phyloP scores from a whole-genome alignment of 1,284 basidiomycete species.

The Cystobasidium slooffiae region DNA sequence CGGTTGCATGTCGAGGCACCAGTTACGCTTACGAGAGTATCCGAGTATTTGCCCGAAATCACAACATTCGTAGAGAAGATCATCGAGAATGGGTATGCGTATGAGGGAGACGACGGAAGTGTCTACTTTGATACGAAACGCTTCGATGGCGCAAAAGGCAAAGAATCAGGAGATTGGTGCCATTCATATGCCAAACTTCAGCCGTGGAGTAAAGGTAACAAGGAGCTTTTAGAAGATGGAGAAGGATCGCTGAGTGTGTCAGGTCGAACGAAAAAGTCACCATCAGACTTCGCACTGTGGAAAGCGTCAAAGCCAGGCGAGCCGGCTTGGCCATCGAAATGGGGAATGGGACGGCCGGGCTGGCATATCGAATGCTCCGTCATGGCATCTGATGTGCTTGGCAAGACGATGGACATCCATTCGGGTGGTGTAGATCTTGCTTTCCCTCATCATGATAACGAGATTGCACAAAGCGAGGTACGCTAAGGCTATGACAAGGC shows the following conservation, averaged over 20 bases:
- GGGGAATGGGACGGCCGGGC: conserved; percentile 95
- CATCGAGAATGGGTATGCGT: conserved; percentile 86
- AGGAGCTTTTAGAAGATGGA: conserved; percentile 85
- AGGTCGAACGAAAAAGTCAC: conserved; percentile 62
- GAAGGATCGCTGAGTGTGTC: conserved; percentile 74
- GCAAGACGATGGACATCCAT: conserved; percentile 95
- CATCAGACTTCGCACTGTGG: conserved; percentile 94
- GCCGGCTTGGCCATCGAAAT: conserved; percentile 93
- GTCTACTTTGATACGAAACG: conserved; percentile 92
- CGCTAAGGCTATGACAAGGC: conserved; percentile 37
- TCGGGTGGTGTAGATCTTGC: conserved; percentile 95
- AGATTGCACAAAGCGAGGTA: conserved; percentile 90
- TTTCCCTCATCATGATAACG: conserved; percentile 99
- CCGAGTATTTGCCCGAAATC: conserved; percentile 96
- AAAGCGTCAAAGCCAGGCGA: conserved; percentile 98
- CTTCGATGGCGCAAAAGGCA: conserved; percentile 71
- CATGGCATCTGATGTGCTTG: conserved; percentile 93
- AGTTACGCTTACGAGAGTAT: conserved; percentile 90
- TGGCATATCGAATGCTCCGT: conserved; percentile 99
- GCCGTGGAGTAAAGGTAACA: conserved; percentile 93
- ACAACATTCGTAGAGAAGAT: conserved; percentile 86
- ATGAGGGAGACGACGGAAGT: conserved; percentile 74
- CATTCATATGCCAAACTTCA: conserved; percentile 91
- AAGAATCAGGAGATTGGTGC: conserved; percentile 62
- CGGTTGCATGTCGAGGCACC: conserved; percentile 83